Evolutionary conservation across 495 filamentous ascomycete species (phyloP), one percentile per base, ranked within the genome.

Genomic region (Penicillium daleae): DNA sequence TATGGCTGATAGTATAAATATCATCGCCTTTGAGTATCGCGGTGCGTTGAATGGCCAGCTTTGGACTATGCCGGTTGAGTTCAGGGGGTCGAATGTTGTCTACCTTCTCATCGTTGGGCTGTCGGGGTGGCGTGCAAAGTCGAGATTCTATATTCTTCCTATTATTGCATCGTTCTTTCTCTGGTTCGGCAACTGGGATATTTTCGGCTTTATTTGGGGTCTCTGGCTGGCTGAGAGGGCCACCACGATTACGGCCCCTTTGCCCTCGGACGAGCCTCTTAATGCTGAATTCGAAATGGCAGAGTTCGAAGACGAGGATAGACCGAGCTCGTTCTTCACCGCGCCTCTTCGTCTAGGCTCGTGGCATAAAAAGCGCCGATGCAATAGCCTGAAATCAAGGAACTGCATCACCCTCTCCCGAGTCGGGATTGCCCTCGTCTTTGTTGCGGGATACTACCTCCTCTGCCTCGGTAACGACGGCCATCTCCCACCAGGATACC

Each of bases 41-140:
- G 61, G 55, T 3, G 64, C 64, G 9, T 24, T 74, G 17, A 74
- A 71, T 62, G 62, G 57, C 7, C 82, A 83, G 52, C 66, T 83
- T 13, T 85, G 82, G 82, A 84, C 82, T 13, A 82, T 85, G 44
- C 77, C 78, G 0, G 60, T 79, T 24, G 82, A 84, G 56, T 80
- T 83, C 54, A 74, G 81, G 7, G 76, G 77, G 6, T 82, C 79
- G 0, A 75, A 82, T 60, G 70, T 82, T 6, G 67, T 85, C 5
- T 83, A 79, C 51, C 71, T 82, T 1, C 63, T 78, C 4, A 64
- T 80, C 5, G 49, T 79, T 8, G 73, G 64, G 7, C 57, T 79
- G 29, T 66, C 76, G 7, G 76, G 72, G 54, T 74, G 76, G 53
- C 68, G 72, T 9, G 59, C 71, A 9, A 60, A 63, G 3, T 55